These are phyloP conservation scores for Stentor coeruleus DNA, from an alignment of 73 alveolate genomes.

Conservation along the genomic window DNA sequence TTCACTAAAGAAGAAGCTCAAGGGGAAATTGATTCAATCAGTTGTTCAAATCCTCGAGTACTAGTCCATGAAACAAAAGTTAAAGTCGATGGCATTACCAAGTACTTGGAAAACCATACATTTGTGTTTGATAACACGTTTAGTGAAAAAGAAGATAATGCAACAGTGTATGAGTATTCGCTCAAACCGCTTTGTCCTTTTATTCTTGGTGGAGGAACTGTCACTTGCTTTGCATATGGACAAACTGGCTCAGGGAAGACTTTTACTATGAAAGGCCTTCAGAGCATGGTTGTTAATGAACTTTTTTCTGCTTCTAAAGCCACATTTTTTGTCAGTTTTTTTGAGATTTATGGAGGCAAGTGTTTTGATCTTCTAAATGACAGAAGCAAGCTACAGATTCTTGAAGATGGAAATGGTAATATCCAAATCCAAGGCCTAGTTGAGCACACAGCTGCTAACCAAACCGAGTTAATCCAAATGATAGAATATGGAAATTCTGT, in stretches of 20 bases:
- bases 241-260: slow-evolving; percentile 99
- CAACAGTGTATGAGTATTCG: slow-evolving; percentile 71
- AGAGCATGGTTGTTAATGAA: slow-evolving; percentile 75
- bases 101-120: slow-evolving; percentile 92
- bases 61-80: slow-evolving; percentile 87
- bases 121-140: slow-evolving; percentile 86
- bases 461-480: slow-evolving; percentile 78
- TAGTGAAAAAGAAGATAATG: slow-evolving; percentile 72
- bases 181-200: slow-evolving; percentile 70
- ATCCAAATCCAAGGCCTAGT: slow-evolving; percentile 87
- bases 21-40: slow-evolving; percentile 95
- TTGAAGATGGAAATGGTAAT: slow-evolving; percentile 89
- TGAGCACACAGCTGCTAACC: slow-evolving; percentile 76
- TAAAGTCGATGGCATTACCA: slow-evolving; percentile 98
- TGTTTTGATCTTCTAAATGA: slow-evolving; percentile 90
- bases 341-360: slow-evolving; percentile 97
- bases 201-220: slow-evolving; percentile 79
- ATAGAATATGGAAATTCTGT: slow-evolving; percentile 86
- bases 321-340: slow-evolving; percentile 77
- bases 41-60: slow-evolving; percentile 89
- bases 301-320: slow-evolving; percentile 45
- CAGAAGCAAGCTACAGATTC: slow-evolving; percentile 73
- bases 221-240: slow-evolving; percentile 98
- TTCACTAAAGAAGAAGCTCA: slow-evolving; percentile 75
- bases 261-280: slow-evolving; percentile 89